A percentile compares a stretch with the other conserved stretches of the same genome.
Conservation (phyloP, 169 alveolate species). For the Babesia ovata region DNA sequence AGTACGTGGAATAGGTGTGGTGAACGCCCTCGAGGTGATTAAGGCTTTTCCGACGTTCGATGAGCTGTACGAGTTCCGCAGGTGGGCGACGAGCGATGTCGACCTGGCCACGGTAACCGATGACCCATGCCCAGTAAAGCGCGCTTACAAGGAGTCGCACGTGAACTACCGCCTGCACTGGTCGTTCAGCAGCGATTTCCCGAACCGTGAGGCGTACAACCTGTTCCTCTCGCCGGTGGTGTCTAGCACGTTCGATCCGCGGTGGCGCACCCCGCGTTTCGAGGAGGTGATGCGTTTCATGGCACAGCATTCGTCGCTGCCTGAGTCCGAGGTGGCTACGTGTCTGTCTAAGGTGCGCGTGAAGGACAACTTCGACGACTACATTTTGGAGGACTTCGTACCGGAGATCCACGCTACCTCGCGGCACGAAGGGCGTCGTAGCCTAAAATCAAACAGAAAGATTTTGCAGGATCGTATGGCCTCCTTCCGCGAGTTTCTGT, state of each 20-base stretch:
- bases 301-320: constrained; percentile 48
- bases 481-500: constrained; percentile 25
- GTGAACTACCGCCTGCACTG: constrained; percentile 75
- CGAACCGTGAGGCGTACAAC: constrained; percentile 78
- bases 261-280: constrained; percentile 34
- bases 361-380: constrained; percentile 38
- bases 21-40: constrained; percentile 92
- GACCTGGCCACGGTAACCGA: constrained; percentile 46
- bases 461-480: constrained; percentile 12
- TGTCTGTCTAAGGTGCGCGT: constrained; percentile 39
- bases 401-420: constrained; percentile 55
- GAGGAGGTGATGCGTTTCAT: constrained; percentile 35
- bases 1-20: constrained; percentile 93
- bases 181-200: constrained; percentile 76
- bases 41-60: constrained; percentile 87
- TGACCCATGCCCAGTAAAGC: constrained; percentile 60
- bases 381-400: constrained; percentile 64
- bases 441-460: constrained; percentile 22
- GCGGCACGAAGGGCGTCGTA: not conserved
- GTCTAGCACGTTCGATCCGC: constrained; percentile 35
- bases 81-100: constrained; percentile 81
- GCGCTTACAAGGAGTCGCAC: constrained; percentile 69
- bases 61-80: constrained; percentile 76
- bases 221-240: constrained; percentile 71
- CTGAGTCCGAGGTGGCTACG: constrained; percentile 43